Evolutionary conservation across 495 filamentous ascomycete genomes (phyloP).

Genomic region (Penicillium flavigenum): DNA sequence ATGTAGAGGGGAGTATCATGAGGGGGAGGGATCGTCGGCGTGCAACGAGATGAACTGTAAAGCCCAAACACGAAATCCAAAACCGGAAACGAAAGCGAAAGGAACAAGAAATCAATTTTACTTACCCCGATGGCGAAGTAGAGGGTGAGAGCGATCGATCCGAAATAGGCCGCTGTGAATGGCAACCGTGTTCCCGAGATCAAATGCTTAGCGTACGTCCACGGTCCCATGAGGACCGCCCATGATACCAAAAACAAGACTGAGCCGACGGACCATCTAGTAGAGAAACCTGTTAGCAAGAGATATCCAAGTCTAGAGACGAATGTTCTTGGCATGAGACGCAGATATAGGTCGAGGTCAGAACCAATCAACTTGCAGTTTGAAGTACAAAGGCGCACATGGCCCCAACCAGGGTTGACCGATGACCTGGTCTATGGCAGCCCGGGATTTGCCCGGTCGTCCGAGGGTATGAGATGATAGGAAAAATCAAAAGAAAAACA

Average conservation of each 20-base stretch:
- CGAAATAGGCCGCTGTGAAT: conserved; percentile 97
- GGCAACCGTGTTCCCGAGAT: conserved; percentile 81
- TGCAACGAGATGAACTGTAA: conserved; percentile 3
- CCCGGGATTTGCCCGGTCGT: conserved; percentile 21
- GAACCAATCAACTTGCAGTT: conserved; percentile 11
- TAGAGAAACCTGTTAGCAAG: conserved; percentile 26
- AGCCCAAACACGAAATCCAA: conserved; percentile 17
- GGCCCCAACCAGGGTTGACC: conserved; percentile 22
- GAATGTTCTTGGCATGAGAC: conserved; percentile 26
- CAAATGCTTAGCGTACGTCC: conserved; percentile 78
- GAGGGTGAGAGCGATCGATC: conserved; percentile 83
- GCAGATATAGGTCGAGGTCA: conserved; percentile 18
- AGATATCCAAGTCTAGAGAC: conserved; percentile 16
- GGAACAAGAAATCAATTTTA: conserved; percentile 24
- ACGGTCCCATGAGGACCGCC: conserved; percentile 89
- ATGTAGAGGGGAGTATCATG: conserved; percentile 5
- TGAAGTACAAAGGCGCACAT: conserved; percentile 22
- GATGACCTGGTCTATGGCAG: conserved; percentile 24
- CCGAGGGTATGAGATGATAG: conserved; percentile 4
- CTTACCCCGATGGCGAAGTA: conserved; percentile 91
- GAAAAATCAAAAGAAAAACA: no score
- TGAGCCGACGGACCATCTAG: conserved; percentile 92
- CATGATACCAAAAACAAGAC: conserved; percentile 88
- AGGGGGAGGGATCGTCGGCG: conserved; percentile 3
- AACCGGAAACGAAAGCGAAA: conserved; percentile 12